Evolutionary conservation across 176 grass and related monocot species (phyloP).

Genomic region (Poa pratensis): DNA sequence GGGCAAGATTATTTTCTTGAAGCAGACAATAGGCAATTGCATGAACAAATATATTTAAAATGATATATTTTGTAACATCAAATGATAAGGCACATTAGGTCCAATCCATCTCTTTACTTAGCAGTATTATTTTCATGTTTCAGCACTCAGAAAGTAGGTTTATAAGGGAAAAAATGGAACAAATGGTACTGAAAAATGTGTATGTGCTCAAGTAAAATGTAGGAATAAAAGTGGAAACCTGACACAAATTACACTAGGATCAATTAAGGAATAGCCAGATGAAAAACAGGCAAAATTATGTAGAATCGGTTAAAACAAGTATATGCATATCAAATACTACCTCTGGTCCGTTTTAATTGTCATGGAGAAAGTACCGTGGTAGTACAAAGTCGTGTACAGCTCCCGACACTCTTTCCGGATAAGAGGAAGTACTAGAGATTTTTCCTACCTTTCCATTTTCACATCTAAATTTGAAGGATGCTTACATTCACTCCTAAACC

Average conservation of each 20-base stretch:
- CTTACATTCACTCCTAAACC: neutral
- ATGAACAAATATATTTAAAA: neutral
- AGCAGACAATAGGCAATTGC: neutral
- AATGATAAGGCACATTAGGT: neutral
- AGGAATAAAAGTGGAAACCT: neutral
- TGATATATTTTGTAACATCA: conserved; percentile 1
- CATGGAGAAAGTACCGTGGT: too few species aligned
- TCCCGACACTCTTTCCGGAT: too few species aligned
- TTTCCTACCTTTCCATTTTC: neutral
- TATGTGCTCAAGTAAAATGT: neutral
- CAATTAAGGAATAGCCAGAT: conserved; percentile 2
- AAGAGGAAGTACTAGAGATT: too few species aligned
- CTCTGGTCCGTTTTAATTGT: too few species aligned
- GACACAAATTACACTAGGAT: conserved; percentile 7
- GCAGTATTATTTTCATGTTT: neutral
- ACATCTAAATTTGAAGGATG: neutral
- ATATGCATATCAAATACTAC: neutral
- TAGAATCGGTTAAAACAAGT: neutral
- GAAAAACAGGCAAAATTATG: neutral
- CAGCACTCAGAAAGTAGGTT: neutral
- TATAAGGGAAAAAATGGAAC: neutral
- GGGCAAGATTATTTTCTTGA: neutral
- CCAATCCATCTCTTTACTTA: neutral
- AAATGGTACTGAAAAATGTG: neutral
- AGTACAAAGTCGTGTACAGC: too few species aligned